Conservation (phyloP, 2,329 filamentous ascomycete genomes). For the Stenocarpella maydis region DNA sequence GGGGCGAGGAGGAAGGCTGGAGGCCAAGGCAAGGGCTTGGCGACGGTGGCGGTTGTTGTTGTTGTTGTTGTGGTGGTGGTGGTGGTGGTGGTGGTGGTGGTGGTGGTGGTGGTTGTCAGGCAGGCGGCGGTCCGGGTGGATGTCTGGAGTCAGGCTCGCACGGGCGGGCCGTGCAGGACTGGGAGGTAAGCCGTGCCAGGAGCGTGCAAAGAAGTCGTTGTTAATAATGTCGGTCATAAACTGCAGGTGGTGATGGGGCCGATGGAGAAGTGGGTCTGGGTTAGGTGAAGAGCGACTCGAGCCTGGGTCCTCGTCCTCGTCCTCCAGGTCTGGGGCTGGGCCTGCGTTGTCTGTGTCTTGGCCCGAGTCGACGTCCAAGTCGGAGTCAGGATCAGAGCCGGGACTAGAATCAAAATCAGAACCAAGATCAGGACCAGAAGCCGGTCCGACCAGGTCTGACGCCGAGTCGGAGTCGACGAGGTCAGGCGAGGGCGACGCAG, state of each 20-base stretch:
- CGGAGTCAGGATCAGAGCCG: background rate
- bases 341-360: slow-evolving; percentile 16
- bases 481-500: background rate
- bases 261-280: slow-evolving; percentile 22
- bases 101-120: slow-evolving; percentile 11
- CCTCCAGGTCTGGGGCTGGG: background rate
- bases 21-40: background rate
- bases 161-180: slow-evolving; percentile 11
- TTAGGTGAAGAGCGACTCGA: slow-evolving; percentile 19
- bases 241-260: slow-evolving; percentile 16
- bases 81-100: background rate
- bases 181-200: slow-evolving; percentile 22
- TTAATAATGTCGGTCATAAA: slow-evolving; percentile 14
- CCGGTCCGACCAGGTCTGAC: background rate
- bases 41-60: background rate
- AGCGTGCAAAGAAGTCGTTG: background rate
- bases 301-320: background rate
- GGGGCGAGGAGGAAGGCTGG: background rate
- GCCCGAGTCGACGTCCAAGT: slow-evolving; percentile 15
- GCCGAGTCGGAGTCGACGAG: slow-evolving; percentile 11
- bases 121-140: slow-evolving; percentile 30
- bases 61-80: background rate
- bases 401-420: background rate
- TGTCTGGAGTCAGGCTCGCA: slow-evolving; percentile 31
- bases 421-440: background rate